A percentile compares a stretch with the other conserved stretches of the same genome.
Conservation (phyloP, 352 stramenopile species). For the Phytophthora litchii region DNA sequence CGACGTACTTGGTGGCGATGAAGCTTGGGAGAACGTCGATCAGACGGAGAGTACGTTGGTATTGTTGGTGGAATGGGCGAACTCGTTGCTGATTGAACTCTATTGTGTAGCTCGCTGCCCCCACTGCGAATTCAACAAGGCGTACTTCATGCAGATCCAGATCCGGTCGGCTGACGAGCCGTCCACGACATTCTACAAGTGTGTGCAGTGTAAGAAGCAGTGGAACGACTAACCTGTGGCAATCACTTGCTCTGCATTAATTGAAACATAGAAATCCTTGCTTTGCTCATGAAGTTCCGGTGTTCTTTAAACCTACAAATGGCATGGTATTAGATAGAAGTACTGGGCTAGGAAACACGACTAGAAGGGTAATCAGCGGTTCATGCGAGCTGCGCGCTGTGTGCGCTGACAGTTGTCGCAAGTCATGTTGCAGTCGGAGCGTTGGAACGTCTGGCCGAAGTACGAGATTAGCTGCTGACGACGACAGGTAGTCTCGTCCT, state of each 20-base stretch:
- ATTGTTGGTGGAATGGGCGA: background rate
- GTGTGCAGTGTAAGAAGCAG: constrained; percentile 97
- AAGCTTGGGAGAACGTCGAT: constrained; percentile 99
- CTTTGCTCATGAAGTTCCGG: constrained; percentile 3
- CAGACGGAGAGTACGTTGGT: constrained; percentile 91
- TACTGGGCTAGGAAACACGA: constrained; percentile 1
- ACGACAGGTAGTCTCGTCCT: constrained; percentile 75
- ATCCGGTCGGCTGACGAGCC: constrained; percentile 98
- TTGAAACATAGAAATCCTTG: constrained; percentile 1
- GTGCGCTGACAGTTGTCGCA: constrained; percentile 75
- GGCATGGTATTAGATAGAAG: constrained; percentile 8
- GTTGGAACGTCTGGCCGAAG: constrained; percentile 79
- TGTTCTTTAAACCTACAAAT: constrained; percentile 8
- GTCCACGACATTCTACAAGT: constrained; percentile 99
- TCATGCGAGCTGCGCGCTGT: constrained; percentile 36
- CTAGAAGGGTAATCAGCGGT: background rate
- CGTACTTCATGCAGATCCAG: constrained; percentile 99
- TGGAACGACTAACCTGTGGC: constrained; percentile 89
- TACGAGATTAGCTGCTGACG: constrained; percentile 79
- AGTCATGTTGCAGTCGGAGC: constrained; percentile 58
- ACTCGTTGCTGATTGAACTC: constrained; percentile 1
- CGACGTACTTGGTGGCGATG: constrained; percentile 97
- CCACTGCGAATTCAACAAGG: constrained; percentile 94
- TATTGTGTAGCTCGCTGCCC: constrained; percentile 88
- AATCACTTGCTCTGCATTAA: background rate